Base-by-base conservation (phyloP, 2,329 filamentous ascomycete genomes). In the Achaetomium macrosporum region DNA sequence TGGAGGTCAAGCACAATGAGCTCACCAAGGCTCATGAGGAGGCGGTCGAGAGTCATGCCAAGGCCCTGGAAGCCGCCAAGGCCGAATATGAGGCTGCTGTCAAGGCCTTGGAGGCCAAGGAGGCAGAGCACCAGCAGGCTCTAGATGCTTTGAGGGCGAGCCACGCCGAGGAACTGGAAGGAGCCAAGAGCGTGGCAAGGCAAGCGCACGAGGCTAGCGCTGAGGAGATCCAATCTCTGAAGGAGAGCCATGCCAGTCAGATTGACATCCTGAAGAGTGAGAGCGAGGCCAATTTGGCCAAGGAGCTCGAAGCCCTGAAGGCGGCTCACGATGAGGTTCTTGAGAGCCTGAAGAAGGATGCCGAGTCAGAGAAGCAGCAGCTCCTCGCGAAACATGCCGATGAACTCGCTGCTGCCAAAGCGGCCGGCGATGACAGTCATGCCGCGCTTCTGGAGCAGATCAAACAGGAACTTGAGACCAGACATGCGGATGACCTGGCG, bases 161-260 rank as follows among this genome's bases (percentile, higher is more conserved):
- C 58, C 78, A 84, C 60, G 77, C 78, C 5, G 77, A 82, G 69
- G 79, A 80, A 61, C 64, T 85, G 10, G 78, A 83, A 65, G 68
- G 68, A 33, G 78, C 78, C 47, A 80, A 81, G 70, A 77, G 73
- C 49, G 71, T 69, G 45, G 73, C 74, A 15, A 74, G 74, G 37
- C 71, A 75, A 17, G 76, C 79, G 47, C 69, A 73, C 55, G 73
- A 78, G 30, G 66, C 73, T 20, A 73, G 77, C 43, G 57, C 76
- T 8, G 66, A 68, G 29, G 77, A 82, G 60, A 66, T 84, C 2
- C 75, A 83, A 37, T 63, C 73, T 9, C 67, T 84, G 25, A 80
- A 82, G 63, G 71, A 73, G 15, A 77, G 66, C 58, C 80, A 83
- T 58, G 74, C 75, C 2, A 70, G 77, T 58, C 71, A 79, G 56